Base-by-base conservation (phyloP, 192 early-diverging fungal species). In the Backusella sp. region DNA sequence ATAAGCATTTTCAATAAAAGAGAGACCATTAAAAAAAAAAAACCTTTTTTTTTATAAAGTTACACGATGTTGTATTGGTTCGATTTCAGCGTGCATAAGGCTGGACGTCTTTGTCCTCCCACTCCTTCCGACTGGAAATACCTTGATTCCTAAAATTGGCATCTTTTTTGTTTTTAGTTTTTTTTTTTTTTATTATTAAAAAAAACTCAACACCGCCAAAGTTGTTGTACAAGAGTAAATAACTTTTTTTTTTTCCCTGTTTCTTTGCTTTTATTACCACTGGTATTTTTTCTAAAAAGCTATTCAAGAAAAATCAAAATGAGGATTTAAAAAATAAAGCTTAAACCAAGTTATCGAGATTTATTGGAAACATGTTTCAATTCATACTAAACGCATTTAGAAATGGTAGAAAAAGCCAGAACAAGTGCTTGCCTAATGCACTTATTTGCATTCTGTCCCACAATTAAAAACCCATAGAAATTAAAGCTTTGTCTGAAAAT, bases 151-250 rank as follows among this genome's bases (percentile, higher is more conserved):
- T 44, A 44, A 44, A 44, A 44, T 44, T 44, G 42, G 42, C 14
- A 11, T 44, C 12, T 49, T 49, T 49, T 49, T 49, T 49, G 15
- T 49, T 49, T 49, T n/a, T 49, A 44, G 42, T 49, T 70, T 70
- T 70, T 70, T 70, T 70, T 70, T 70, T 28, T 41, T 70, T 70
- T 70, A 6, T 21, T 70, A 37, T 70, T 70, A 70, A 46, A 49
- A 49, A 49, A 49, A 49, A 44, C 12, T 0, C 4, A 44, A 49
- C 46, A 49, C 46, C 46, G 46, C 46, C 19, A 49, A 49, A 21
- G 0, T n/a, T 1, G 46, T 49, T 49, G 46, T 49, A 49, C 46
- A 49, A 49, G 6, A 49, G n/a, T 49, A 49, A 49, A 49, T 49
- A 17, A 49, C 1, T 4, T 6, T 49, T 49, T 19, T 44, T 4